Conservation (phyloP, 2,329 filamentous ascomycete species). For the Pseudogymnoascus sp. region DNA sequence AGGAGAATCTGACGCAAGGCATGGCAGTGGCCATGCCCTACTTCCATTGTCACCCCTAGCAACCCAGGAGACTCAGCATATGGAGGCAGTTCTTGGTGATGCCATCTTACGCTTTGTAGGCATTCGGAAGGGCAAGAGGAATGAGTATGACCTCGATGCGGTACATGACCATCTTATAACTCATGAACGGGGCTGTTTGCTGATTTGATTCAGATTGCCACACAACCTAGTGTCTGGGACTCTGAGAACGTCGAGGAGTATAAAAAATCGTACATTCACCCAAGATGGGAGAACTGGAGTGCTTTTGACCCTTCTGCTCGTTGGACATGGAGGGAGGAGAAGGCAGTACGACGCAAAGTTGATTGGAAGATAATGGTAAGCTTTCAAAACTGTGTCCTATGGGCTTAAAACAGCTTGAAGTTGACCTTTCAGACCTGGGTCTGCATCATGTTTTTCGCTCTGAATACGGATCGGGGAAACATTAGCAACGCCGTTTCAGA, state of each 20-base stretch:
- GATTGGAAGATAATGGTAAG: constrained; percentile 27
- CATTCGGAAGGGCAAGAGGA: neutral
- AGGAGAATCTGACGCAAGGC: neutral
- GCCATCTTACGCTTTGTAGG: neutral
- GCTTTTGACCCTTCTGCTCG: constrained; percentile 21
- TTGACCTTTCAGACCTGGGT: constrained; percentile 21
- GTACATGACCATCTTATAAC: neutral
- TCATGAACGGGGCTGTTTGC: neutral
- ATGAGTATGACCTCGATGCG: neutral
- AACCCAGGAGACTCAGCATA: neutral
- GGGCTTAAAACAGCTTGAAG: neutral
- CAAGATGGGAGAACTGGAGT: constrained; percentile 20
- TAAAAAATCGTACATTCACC: constrained; percentile 13
- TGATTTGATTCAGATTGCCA: neutral
- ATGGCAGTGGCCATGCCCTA: neutral
- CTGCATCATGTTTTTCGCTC: constrained; percentile 52
- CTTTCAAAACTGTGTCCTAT: neutral
- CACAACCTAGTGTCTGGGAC: neutral
- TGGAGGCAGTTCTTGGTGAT: neutral
- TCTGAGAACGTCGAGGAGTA: constrained; percentile 16
- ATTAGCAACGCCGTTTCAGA: constrained; percentile 50
- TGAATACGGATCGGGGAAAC: constrained; percentile 54
- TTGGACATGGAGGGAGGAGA: constrained; percentile 24
- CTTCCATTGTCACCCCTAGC: neutral
- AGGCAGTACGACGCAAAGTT: constrained; percentile 21